Evolutionary conservation across 2,329 filamentous ascomycete species (phyloP).

Genomic region (Ophiostoma piceae): DNA sequence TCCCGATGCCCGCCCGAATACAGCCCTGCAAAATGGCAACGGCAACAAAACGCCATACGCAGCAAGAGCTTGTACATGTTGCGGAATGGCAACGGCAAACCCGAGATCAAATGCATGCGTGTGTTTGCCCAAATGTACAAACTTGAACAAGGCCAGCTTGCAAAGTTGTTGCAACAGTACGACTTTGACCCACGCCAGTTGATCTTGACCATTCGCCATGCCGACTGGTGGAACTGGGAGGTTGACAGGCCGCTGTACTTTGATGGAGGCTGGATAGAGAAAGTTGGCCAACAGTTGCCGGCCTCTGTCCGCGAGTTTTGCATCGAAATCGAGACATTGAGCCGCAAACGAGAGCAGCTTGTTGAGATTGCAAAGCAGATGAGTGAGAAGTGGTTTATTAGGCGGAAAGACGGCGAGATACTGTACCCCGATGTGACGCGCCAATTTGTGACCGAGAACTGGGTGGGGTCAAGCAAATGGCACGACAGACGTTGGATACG

Average conservation of each 20-base stretch:
- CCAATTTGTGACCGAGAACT: slow-evolving; percentile 33
- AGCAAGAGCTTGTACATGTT: not conserved
- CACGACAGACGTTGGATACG: slow-evolving; percentile 37
- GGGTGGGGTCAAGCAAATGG: slow-evolving; percentile 45
- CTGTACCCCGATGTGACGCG: slow-evolving; percentile 32
- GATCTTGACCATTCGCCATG: slow-evolving; percentile 45
- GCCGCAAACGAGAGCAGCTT: slow-evolving; percentile 42
- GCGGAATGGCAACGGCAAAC: slow-evolving; percentile 17
- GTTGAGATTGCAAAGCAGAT: slow-evolving; percentile 40
- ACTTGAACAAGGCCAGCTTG: slow-evolving; percentile 34
- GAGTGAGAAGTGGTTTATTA: slow-evolving; percentile 36
- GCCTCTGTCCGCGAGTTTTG: slow-evolving; percentile 37
- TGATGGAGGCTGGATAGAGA: slow-evolving; percentile 36
- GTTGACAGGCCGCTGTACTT: slow-evolving; percentile 36
- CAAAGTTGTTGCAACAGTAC: slow-evolving; percentile 29
- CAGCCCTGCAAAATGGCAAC: not conserved
- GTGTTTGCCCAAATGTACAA: slow-evolving; percentile 42
- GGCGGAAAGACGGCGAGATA: slow-evolving; percentile 32
- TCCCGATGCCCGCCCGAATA: slow-evolving; percentile 34
- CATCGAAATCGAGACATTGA: slow-evolving; percentile 46
- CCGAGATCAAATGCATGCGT: slow-evolving; percentile 35
- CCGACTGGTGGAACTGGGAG: slow-evolving; percentile 48
- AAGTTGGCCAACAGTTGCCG: slow-evolving; percentile 30
- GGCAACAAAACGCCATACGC: not conserved
- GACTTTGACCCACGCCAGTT: slow-evolving; percentile 36